phyloP scores from a whole-genome alignment of 352 stramenopile species.

The Phytophthora podocarpi region DNA sequence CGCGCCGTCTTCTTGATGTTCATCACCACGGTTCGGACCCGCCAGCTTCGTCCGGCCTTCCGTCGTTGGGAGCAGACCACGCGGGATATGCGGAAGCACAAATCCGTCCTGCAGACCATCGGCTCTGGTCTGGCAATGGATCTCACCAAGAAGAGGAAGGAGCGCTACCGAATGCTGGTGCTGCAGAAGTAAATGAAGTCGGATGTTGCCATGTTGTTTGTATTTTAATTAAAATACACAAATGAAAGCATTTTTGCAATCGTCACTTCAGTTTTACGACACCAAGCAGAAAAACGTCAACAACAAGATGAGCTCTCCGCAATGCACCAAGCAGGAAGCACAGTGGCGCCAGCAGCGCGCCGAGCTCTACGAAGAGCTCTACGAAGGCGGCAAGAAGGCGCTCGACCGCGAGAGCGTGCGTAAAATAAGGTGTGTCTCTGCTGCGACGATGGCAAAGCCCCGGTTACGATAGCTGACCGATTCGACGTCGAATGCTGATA shows the following conservation, averaged over 20 bases:
- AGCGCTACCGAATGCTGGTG: constrained; percentile 72
- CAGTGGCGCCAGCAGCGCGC: constrained; percentile 42
- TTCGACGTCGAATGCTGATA: not conserved
- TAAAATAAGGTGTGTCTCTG: constrained; percentile 34
- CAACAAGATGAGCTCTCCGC: constrained; percentile 21
- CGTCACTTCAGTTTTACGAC: constrained; percentile 30
- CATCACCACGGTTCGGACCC: constrained; percentile 44
- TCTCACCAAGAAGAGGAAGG: constrained; percentile 63
- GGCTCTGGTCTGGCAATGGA: constrained; percentile 63
- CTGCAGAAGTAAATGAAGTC: constrained; percentile 53
- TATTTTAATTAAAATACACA: too few species aligned
- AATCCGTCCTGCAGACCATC: constrained; percentile 47
- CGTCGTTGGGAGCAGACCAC: constrained; percentile 57
- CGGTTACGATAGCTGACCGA: not conserved
- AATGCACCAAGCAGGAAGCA: constrained; percentile 40
- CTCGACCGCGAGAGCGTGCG: constrained; percentile 45
- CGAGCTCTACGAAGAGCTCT: constrained; percentile 50
- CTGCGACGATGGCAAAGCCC: too few species aligned
- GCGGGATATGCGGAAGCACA: constrained; percentile 51
- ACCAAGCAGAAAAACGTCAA: constrained; percentile 21
- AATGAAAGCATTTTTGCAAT: too few species aligned
- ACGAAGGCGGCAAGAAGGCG: constrained; percentile 37
- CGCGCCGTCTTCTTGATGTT: constrained; percentile 50
- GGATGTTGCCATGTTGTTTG: too few species aligned
- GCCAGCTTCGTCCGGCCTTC: constrained; percentile 62